Evolutionary conservation across 441 rosid genomes (phyloP), one percentile per base, ranked within the genome.

Genomic region (Euphorbia corollata): DNA sequence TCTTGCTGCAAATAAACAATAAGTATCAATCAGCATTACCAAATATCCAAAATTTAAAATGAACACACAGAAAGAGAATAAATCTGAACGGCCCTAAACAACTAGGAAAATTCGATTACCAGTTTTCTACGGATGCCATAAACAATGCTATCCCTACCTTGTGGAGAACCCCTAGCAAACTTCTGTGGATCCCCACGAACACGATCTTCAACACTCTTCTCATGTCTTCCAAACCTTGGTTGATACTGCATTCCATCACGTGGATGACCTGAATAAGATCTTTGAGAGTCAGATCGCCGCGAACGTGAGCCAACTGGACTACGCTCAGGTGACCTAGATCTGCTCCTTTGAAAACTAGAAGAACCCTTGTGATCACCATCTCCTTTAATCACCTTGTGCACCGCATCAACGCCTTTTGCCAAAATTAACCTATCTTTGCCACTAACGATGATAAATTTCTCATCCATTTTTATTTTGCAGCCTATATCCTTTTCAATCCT

Each of bases 341-440:
- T 89, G 75, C 96, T 85, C 79, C 75, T 77, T 67, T 71, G 90
- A 77, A 89, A 72, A 64, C 77, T 75, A 80, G 92, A 83, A 61
- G 91, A 77, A 47, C 79, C 89, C 80, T 77, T 89, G 48, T 66
- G 79, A 74, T 84, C 88, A 67, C 87, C 85, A 63, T 80, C 97
- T 55, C 84, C 91, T 72, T 87, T 94, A 67, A 85, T 81, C 56
- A 88, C 74, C 77, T 81, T 91, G 77, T 86, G 96, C 77, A 89
- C 96, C 72, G 94, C 96, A 87, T 94, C 99, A 63, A 89, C 96
- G 70, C 99, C 99, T 75, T 94, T 94, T 67, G 87, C 80, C 81
- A 94, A 78, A 71, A 94, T 79, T 63, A 91, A 83, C 75, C 93
- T 91, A 72, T 91, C 97, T 82, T 87, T 89, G 68, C 99, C 99